phyloP scores from a whole-genome alignment of 371 early-diverging fungal species.

The Blakeslea trispora region DNA sequence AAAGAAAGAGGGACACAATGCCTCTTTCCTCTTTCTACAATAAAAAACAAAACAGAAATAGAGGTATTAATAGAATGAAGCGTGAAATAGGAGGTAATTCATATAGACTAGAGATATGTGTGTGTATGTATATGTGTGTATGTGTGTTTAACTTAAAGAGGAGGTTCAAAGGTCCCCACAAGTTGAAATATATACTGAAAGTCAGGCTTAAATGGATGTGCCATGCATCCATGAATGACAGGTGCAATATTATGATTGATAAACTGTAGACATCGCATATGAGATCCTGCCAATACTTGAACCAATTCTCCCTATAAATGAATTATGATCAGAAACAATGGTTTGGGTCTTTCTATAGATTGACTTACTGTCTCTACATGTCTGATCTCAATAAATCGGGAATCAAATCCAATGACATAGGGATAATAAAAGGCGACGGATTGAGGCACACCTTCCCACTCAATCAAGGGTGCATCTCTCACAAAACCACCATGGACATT shows the following conservation, averaged over 20 bases:
- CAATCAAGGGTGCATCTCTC: slow-evolving; percentile 24
- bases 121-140: slow-evolving; percentile 1
- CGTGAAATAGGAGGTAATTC: too few relatives aligned
- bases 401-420: slow-evolving; percentile 87
- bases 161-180: slow-evolving; percentile 20
- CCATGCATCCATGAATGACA: slow-evolving; percentile 50
- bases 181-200: slow-evolving; percentile 48
- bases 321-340: not conserved
- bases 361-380: slow-evolving; percentile 79
- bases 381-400: slow-evolving; percentile 88
- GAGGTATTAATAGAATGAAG: too few relatives aligned
- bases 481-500: slow-evolving; percentile 58
- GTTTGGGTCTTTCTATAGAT: not conserved
- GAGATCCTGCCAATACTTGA: slow-evolving; percentile 48
- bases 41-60: too few relatives aligned
- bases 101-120: not conserved
- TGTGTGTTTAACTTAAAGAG: slow-evolving; percentile 16
- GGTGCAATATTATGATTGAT: slow-evolving; percentile 34
- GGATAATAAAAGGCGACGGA: slow-evolving; percentile 75
- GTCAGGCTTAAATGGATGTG: slow-evolving; percentile 49
- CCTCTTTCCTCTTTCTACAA: too few relatives aligned
- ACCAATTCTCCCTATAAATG: slow-evolving; percentile 44
- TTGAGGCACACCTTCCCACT: slow-evolving; percentile 62
- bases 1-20: too few relatives aligned
- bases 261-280: slow-evolving; percentile 45